Base-by-base conservation (phyloP, 1,284 basidiomycete genomes). In the Lentinula novae-zelandiae region DNA sequence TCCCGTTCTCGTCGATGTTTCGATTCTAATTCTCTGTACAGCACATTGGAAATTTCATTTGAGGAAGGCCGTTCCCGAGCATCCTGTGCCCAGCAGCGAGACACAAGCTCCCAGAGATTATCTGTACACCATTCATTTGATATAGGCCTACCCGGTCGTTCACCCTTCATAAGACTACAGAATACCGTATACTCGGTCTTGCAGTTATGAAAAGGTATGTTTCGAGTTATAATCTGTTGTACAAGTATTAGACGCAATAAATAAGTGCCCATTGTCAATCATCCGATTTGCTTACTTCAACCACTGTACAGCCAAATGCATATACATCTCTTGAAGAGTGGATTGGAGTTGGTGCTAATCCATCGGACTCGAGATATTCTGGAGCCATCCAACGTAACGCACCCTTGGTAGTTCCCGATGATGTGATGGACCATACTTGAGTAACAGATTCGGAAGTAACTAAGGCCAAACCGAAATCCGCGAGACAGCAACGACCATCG, bases 391-490 rank as follows among this genome's bases (percentile, higher is more conserved):
- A 60, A 5, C 51, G 36, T 33, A 60, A 46, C 22, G 51, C 51
- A 5, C 58, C 58, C 34, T 53, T 48, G 4, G 13, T 20, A 22
- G 27, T 46, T 2, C 27, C 42, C 8, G 54, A 33, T 10, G 61
- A 51, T n/a, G 58, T 50, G 5, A 34, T 49, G 8, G 44, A 53
- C 44, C 58, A 44, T 5, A 36, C 42, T 56, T 58, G 52, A 20
- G 62, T 52, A 27, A 60, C 53, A 15, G 27, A 27, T 27, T 44
- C 33, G 13, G 57, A 17, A 13, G 49, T 49, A 20, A 51, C 51
- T 20, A 57, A n/a, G 8, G 62, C 51, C 39, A 60, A 51, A 3
- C 62, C 62, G 36, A 63, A 60, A 51, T 63, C 62, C 2, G 62
- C 58, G n/a, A 63, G 55, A 46, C 58, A 63, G 40, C 62, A 62